Evolutionary conservation across 495 filamentous ascomycete species (phyloP).

Genomic region (Aspergillus sclerotiicarbonarius): DNA sequence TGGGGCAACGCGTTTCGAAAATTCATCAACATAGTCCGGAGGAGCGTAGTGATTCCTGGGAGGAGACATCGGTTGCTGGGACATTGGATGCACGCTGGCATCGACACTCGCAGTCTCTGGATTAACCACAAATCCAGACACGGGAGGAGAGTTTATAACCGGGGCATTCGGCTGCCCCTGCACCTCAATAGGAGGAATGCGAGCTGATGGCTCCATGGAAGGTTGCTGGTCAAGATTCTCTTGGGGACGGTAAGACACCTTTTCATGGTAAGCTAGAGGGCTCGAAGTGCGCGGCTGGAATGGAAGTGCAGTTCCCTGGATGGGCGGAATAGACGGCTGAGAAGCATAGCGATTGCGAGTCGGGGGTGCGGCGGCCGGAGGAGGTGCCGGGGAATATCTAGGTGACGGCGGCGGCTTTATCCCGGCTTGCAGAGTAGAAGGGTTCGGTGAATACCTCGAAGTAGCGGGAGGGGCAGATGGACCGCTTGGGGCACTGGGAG

Average conservation of each 20-base stretch:
- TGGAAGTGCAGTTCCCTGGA: slow-evolving; percentile 52
- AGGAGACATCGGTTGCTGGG: slow-evolving; percentile 26
- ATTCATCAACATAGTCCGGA: slow-evolving; percentile 54
- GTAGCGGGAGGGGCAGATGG: slow-evolving; percentile 37
- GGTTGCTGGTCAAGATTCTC: slow-evolving; percentile 23
- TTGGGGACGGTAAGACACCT: slow-evolving; percentile 37
- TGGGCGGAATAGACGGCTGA: slow-evolving; percentile 46
- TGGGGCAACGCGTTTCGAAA: slow-evolving; percentile 46
- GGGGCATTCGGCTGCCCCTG: slow-evolving; percentile 22
- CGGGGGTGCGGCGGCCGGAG: slow-evolving; percentile 43
- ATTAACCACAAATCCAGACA: slow-evolving; percentile 9
- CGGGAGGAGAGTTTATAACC: slow-evolving; percentile 15
- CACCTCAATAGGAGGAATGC: slow-evolving; percentile 23
- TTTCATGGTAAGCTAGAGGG: slow-evolving; percentile 67
- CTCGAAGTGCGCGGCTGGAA: slow-evolving; percentile 86
- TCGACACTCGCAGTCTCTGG: neutral
- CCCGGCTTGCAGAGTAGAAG: slow-evolving; percentile 30
- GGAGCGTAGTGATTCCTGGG: slow-evolving; percentile 40
- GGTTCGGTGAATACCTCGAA: slow-evolving; percentile 42
- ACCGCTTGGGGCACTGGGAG: slow-evolving; percentile 28
- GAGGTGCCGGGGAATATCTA: slow-evolving; percentile 41
- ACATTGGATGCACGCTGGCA: slow-evolving; percentile 9
- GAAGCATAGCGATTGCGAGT: slow-evolving; percentile 49
- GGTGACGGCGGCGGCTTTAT: slow-evolving; percentile 34
- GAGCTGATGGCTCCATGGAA: slow-evolving; percentile 28